A percentile compares a stretch with the other conserved stretches of the same genome.
These are phyloP conservation scores for Colletotrichum sp. DNA, from an alignment of 2,329 filamentous ascomycete species.

Conservation along the genomic window DNA sequence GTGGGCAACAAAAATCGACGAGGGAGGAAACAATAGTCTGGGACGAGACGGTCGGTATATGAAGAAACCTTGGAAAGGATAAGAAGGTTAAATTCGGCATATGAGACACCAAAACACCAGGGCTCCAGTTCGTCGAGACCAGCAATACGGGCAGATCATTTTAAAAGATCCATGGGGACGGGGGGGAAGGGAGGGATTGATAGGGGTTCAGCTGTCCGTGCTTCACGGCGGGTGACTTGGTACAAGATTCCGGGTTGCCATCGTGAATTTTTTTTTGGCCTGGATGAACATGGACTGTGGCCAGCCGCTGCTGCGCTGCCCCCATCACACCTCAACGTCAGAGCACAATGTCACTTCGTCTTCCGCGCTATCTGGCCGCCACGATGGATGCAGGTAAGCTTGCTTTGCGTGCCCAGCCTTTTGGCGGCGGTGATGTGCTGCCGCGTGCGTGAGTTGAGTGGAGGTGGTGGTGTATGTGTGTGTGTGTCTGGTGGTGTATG, in stretches of 20 bases:
- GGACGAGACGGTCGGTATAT: background rate
- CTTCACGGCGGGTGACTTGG: background rate
- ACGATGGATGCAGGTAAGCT: background rate
- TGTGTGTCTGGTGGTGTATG: background rate
- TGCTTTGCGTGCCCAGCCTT: background rate
- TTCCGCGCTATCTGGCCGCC: background rate
- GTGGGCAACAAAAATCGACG: background rate
- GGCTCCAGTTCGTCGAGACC: background rate
- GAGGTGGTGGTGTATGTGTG: background rate
- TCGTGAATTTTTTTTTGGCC: background rate
- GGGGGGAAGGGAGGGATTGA: background rate
- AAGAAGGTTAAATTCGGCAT: background rate
- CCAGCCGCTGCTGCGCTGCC: background rate
- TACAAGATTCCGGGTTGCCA: background rate
- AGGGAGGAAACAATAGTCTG: background rate
- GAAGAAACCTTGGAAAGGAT: background rate
- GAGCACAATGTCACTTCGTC: background rate
- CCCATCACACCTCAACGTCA: background rate
- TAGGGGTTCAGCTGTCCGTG: background rate
- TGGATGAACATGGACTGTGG: background rate
- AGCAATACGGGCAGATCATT: background rate
- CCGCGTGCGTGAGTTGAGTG: background rate
- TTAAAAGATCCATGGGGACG: background rate
- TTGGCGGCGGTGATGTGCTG: background rate
- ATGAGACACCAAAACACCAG: background rate